phyloP scores from a whole-genome alignment of 208 protist species.

The Acanthamoeba lenticulata region DNA sequence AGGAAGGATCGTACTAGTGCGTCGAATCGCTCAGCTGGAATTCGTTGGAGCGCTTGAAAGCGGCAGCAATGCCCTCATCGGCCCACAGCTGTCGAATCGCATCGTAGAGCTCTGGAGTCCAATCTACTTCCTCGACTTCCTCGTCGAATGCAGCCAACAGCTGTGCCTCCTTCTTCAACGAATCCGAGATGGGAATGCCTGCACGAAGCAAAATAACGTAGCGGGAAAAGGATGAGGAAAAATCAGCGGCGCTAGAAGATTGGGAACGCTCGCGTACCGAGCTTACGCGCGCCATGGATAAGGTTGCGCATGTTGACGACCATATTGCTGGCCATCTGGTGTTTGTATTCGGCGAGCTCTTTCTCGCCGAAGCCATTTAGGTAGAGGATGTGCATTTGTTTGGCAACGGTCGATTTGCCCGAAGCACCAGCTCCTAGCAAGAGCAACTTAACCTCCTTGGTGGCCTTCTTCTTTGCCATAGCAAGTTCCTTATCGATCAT shows the following conservation, averaged over 20 bases:
- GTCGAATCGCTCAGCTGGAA: constrained; percentile 87
- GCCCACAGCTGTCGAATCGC: constrained; percentile 78
- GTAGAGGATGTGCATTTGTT: constrained; percentile 90
- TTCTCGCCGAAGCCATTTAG: constrained; percentile 81
- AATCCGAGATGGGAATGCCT: constrained; percentile 6
- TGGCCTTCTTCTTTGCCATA: constrained; percentile 63
- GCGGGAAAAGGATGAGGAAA: neutral
- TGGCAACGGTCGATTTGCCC: constrained; percentile 89
- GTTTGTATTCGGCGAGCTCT: constrained; percentile 74
- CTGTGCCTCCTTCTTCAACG: neutral
- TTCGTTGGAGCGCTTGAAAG: constrained; percentile 75
- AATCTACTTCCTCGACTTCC: constrained; percentile 7
- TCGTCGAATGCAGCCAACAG: neutral
- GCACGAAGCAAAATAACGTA: no score
- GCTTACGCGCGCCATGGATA: constrained; percentile 25
- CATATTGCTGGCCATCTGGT: constrained; percentile 82
- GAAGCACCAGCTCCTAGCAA: constrained; percentile 85
- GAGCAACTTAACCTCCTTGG: constrained; percentile 76
- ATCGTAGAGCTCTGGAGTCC: constrained; percentile 43
- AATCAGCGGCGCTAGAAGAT: neutral
- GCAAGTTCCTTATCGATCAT: constrained; percentile 62
- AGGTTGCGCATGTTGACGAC: constrained; percentile 81
- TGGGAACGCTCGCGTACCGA: neutral
- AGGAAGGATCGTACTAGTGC: constrained; percentile 86
- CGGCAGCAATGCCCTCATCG: constrained; percentile 79